A percentile compares a stretch with the other conserved stretches of the same genome.
phyloP scores from a whole-genome alignment of 2,329 filamentous ascomycete species.

The Coniella vitis region DNA sequence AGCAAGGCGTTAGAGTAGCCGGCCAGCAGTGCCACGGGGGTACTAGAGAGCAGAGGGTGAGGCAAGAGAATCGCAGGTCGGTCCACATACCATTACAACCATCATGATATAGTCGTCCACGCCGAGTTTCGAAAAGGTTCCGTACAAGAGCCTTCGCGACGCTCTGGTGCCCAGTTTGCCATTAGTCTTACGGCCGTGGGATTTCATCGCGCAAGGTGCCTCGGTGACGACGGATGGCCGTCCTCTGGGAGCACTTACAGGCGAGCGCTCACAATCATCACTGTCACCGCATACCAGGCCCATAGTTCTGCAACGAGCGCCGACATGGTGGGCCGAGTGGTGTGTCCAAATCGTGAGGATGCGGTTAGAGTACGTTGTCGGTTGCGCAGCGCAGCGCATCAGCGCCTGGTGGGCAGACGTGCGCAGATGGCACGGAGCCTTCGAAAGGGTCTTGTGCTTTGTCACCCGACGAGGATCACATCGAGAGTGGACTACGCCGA shows the following conservation, averaged over 20 bases:
- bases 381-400: not conserved
- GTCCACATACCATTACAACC: slow-evolving; percentile 38
- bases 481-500: not conserved
- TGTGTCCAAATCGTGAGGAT: too few relatives aligned
- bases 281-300: slow-evolving; percentile 37
- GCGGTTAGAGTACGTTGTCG: too few relatives aligned
- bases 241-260: slow-evolving; percentile 27
- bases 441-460: not conserved
- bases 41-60: slow-evolving; percentile 20
- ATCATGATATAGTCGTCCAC: slow-evolving; percentile 51
- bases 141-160: slow-evolving; percentile 33
- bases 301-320: slow-evolving; percentile 33
- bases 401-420: not conserved
- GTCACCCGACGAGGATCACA: not conserved
- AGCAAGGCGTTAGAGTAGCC: too few relatives aligned
- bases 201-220: not conserved
- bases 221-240: not conserved
- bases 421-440: not conserved
- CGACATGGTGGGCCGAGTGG: slow-evolving; percentile 21
- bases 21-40: too few relatives aligned
- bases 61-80: slow-evolving; percentile 28
- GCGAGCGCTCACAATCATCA: slow-evolving; percentile 31
- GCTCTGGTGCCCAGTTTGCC: slow-evolving; percentile 20
- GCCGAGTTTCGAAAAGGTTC: slow-evolving; percentile 43
- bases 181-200: not conserved